These are phyloP conservation scores for Argentina anserina DNA, from an alignment of 306 rosid genomes.

Conservation along the genomic window DNA sequence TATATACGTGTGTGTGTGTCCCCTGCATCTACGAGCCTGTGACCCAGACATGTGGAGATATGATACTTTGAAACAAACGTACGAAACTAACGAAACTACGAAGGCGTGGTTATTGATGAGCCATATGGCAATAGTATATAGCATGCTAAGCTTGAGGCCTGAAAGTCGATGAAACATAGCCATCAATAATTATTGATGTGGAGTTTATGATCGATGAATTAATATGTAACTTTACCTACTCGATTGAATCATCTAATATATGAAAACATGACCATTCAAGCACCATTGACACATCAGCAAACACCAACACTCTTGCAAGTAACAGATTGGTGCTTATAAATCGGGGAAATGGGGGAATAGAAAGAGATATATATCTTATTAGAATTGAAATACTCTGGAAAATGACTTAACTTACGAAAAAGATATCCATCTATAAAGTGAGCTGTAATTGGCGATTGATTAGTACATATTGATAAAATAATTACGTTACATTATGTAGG, in stretches of 20 bases:
- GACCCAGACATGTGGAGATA: slow-evolving; percentile 1
- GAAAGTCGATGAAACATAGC: not conserved
- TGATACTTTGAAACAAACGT: not conserved
- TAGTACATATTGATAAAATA: not conserved
- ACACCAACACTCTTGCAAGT: too few species aligned
- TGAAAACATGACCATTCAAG: too few species aligned
- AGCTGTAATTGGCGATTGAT: not conserved
- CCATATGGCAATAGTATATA: not conserved
- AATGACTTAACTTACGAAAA: not conserved
- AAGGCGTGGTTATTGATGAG: not conserved
- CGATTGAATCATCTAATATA: too few species aligned
- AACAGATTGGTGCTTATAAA: too few species aligned
- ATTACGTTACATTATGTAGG: not conserved
- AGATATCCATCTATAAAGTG: not conserved
- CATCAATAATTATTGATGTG: too few species aligned
- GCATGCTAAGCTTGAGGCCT: not conserved
- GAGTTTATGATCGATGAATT: too few species aligned
- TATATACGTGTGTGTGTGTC: not conserved
- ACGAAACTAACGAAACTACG: not conserved
- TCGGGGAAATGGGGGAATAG: too few species aligned
- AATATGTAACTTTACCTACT: too few species aligned
- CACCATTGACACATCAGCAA: too few species aligned
- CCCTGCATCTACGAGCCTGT: not conserved
- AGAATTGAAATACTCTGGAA: not conserved
- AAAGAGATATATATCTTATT: too few species aligned